A percentile compares a stretch with the other conserved stretches of the same genome.
These are phyloP conservation scores for Apiotrichum veenhuisii DNA, from an alignment of 1,284 basidiomycete genomes.

Conservation along the genomic window DNA sequence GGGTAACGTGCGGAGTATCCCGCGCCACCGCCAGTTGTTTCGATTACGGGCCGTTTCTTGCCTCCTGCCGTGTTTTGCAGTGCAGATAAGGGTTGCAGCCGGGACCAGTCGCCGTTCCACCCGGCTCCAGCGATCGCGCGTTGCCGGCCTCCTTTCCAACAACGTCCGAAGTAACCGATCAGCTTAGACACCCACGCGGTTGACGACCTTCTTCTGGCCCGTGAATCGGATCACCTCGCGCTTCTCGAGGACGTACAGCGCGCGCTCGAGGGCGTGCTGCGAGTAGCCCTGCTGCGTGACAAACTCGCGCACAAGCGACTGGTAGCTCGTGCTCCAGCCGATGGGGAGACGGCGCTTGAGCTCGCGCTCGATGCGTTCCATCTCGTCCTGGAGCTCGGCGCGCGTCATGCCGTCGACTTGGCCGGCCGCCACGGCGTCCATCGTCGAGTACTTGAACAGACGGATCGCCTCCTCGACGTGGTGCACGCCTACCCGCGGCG, in stretches of 20 bases:
- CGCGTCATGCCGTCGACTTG: constrained; percentile 85
- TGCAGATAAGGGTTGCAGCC: too few species aligned
- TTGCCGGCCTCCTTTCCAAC: too few species aligned
- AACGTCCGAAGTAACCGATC: too few species aligned
- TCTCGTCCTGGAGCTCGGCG: constrained; percentile 90
- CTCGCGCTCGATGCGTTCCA: constrained; percentile 87
- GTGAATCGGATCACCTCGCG: constrained; percentile 89
- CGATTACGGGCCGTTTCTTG: too few species aligned
- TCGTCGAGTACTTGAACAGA: constrained; percentile 97
- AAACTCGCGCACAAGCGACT: constrained; percentile 90
- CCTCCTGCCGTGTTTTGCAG: too few species aligned
- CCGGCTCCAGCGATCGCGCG: too few species aligned
- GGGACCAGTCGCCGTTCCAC: too few species aligned
- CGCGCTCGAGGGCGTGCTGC: constrained; percentile 86
- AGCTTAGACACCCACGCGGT: constrained; percentile 40
- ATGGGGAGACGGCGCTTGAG: constrained; percentile 83
- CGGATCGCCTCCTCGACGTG: constrained; percentile 98
- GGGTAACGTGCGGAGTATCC: too few species aligned
- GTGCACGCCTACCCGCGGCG: constrained; percentile 78
- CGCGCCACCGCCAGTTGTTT: too few species aligned
- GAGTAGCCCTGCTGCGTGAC: constrained; percentile 88
- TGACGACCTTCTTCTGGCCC: constrained; percentile 57
- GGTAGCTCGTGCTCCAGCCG: constrained; percentile 95
- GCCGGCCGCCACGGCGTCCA: constrained; percentile 95
- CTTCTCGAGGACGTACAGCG: constrained; percentile 90